A percentile compares a stretch with the other conserved stretches of the same genome.
These are phyloP conservation scores for Solanum gandarillasii DNA, from an alignment of 257 asterid genomes.

Conservation along the genomic window DNA sequence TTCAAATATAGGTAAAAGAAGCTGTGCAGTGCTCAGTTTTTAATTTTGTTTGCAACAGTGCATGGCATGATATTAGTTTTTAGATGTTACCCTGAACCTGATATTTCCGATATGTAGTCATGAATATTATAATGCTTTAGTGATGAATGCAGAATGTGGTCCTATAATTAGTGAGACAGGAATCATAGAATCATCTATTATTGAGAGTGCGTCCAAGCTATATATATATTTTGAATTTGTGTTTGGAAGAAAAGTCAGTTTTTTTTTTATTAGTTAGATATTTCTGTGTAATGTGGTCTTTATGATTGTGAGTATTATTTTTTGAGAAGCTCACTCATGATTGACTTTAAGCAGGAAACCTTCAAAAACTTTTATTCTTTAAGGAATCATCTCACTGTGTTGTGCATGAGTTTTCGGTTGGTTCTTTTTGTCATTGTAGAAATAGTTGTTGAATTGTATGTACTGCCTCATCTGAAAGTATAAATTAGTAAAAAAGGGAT, in stretches of 20 bases:
- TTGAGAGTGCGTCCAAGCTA: not conserved
- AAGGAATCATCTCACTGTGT: not conserved
- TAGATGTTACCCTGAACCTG: not conserved
- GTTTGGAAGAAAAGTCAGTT: not conserved
- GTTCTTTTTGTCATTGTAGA: not conserved
- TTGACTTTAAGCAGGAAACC: not conserved
- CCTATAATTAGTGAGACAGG: not conserved
- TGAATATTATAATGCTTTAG: not conserved
- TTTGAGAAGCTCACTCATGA: not conserved
- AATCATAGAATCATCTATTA: not conserved
- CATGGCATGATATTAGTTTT: not conserved
- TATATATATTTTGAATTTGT: not conserved
- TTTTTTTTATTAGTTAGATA: not conserved
- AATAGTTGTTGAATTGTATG: not conserved
- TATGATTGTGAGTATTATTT: not conserved
- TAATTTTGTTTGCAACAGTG: not conserved
- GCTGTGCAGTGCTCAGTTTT: not conserved
- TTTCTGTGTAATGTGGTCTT: not conserved
- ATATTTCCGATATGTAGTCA: not conserved
- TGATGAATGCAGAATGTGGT: not conserved
- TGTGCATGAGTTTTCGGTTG: not conserved
- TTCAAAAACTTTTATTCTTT: not conserved
- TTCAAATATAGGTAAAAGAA: conserved; percentile 3
- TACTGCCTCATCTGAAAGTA: not conserved
- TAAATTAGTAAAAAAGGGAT: not conserved